phyloP scores from a whole-genome alignment of 345 rosid genomes.

The Gossypium longicalyx region DNA sequence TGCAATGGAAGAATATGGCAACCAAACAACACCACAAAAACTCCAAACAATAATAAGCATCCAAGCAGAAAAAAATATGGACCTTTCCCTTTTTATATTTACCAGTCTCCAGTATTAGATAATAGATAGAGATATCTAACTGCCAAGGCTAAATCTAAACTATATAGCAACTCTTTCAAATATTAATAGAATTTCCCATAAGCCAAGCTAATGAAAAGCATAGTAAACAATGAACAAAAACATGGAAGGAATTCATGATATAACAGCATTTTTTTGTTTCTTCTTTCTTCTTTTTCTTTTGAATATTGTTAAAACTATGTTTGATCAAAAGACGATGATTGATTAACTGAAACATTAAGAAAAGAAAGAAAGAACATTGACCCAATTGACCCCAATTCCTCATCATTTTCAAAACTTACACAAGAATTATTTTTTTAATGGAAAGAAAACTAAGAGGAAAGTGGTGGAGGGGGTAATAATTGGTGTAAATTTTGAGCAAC shows the following conservation, averaged over 20 bases:
- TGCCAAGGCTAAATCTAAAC: too few relatives aligned
- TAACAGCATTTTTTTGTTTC: too few relatives aligned
- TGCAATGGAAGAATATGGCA: not conserved
- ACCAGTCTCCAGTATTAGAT: too few relatives aligned
- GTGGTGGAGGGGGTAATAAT: conserved; percentile 69
- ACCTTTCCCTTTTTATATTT: too few relatives aligned
- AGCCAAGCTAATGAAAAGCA: not conserved
- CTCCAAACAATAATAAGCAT: not conserved
- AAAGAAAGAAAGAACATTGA: not conserved
- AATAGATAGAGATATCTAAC: too few relatives aligned
- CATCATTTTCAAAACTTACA: too few relatives aligned
- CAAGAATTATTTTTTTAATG: too few relatives aligned
- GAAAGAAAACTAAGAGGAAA: conserved; percentile 19
- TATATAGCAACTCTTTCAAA: too few relatives aligned
- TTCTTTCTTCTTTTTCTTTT: not conserved
- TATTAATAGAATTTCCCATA: not conserved
- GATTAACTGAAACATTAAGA: not conserved
- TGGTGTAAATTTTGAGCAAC: conserved; percentile 57
- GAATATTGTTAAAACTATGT: not conserved
- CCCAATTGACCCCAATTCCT: too few relatives aligned
- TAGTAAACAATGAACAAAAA: not conserved
- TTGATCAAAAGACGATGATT: not conserved
- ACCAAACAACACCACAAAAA: not conserved
- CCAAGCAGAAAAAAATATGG: not conserved
- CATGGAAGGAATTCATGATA: not conserved